Conservation (phyloP, 2,329 filamentous ascomycete species). For the Penicillium sp. region DNA sequence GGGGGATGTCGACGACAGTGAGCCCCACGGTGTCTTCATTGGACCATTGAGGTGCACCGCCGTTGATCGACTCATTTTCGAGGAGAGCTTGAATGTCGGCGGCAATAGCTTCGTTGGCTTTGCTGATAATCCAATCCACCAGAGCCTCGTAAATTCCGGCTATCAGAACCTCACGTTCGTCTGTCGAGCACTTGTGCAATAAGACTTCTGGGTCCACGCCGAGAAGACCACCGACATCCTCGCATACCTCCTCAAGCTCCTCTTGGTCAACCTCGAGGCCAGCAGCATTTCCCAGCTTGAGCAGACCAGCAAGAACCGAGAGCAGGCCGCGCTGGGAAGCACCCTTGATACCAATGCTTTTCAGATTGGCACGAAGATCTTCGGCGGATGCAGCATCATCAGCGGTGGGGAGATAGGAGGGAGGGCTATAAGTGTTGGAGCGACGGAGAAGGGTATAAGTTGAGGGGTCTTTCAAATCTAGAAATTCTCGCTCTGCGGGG, state of each 20-base stretch:
- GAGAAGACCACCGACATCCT: conserved; percentile 84
- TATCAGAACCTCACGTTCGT: conserved; percentile 81
- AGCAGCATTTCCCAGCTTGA: conserved; percentile 90
- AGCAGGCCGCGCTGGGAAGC: conserved; percentile 79
- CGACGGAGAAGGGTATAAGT: conserved; percentile 78
- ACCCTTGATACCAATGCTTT: conserved; percentile 92
- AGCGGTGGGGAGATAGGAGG: conserved; percentile 85
- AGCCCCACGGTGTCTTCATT: conserved; percentile 84
- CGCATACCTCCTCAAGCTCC: conserved; percentile 79
- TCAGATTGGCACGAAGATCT: conserved; percentile 84
- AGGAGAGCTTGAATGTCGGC: conserved; percentile 72
- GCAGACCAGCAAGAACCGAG: conserved; percentile 79
- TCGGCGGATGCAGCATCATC: conserved; percentile 93
- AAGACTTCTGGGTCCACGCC: conserved; percentile 86
- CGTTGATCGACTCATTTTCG: conserved; percentile 68
- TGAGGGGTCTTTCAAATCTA: conserved; percentile 77
- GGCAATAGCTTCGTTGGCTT: conserved; percentile 84
- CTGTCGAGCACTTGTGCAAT: conserved; percentile 75
- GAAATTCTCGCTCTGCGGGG: conserved; percentile 82
- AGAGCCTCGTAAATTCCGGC: conserved; percentile 89
- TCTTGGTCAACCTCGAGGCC: conserved; percentile 86
- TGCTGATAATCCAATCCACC: conserved; percentile 90
- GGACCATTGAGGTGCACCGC: conserved; percentile 66
- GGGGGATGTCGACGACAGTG: conserved; percentile 84
- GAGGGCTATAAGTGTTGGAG: conserved; percentile 83